Evolutionary conservation across 768 basidiomycete species (phyloP), one percentile per base, ranked within the genome.

Genomic region (Macrocybe gigantea): DNA sequence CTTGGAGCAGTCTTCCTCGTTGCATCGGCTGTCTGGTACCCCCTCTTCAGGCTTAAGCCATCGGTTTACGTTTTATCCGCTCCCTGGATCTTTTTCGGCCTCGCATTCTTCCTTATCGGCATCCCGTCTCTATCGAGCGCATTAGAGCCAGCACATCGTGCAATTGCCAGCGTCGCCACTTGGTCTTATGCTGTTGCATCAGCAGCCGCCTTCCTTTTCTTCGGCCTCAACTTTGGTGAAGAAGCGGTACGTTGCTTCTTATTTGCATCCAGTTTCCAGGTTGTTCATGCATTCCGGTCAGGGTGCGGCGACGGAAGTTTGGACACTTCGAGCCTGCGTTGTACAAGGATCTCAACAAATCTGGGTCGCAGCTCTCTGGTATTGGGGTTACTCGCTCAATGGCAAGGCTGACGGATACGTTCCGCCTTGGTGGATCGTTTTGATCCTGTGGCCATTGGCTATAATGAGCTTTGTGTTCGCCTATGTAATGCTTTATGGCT

Each of bases 301-400:
- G 81, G 93, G 93, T 58, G 92, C 93, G 47, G 91, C 93, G 1
- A 94, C 93, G 6, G 93, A 96, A 64, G 83, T 94, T 11, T 96
- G 93, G 93, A 88, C 85, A 31, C 62, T 93, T 50, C 80, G 93
- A 32, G 93, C 93, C 9, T 94, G 92, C 62, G 70, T 94, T 52
- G 93, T 96, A 0, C 93, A 96, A 67, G 93, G 93, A 36, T 87
- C 92, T 7, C 93, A 96, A 56, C 93, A 95, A 66, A 80, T 96
- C 35, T 96, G 93, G 93, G 86, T 95, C 10, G 88, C 93, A 3
- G 93, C 88, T 6, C 68, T 96, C 34, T 96, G 93, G 93, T 96
- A 90, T 60, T 96, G 93, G 93, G 93, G 93, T 54, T 80, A 85
- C 65, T 79, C 80, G 32, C 71, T 96, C 50, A 85, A 87, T 60